Evolutionary conservation across 768 basidiomycete genomes (phyloP).

Genomic region (Galerina marginata): DNA sequence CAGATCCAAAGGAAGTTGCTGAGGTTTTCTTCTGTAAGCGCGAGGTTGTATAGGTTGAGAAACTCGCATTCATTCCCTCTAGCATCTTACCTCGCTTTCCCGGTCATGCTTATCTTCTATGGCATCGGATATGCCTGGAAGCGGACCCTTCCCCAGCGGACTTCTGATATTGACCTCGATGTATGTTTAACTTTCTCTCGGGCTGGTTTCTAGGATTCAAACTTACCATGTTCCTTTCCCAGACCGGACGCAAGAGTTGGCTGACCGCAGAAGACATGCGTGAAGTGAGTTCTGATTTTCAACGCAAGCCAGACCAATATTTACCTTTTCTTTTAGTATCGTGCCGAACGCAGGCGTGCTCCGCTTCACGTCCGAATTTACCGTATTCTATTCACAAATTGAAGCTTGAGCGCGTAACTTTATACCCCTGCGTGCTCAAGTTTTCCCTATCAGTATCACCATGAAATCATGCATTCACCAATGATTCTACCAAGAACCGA

Average conservation of each 20-base stretch:
- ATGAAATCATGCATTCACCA: not conserved
- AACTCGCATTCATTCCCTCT: not conserved
- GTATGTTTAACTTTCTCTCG: slow-evolving; percentile 20
- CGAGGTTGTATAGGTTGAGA: not conserved
- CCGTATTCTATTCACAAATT: slow-evolving; percentile 47
- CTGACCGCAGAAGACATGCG: slow-evolving; percentile 51
- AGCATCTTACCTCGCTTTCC: slow-evolving; percentile 46
- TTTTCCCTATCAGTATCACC: not conserved
- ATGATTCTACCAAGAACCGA: not conserved
- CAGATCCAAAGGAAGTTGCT: slow-evolving; percentile 32
- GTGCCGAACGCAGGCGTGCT: slow-evolving; percentile 43
- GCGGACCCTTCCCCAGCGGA: slow-evolving; percentile 40
- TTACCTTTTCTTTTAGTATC: slow-evolving; percentile 32
- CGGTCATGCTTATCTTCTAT: slow-evolving; percentile 47
- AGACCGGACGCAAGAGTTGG: slow-evolving; percentile 53
- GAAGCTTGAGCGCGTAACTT: not conserved
- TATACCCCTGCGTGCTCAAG: slow-evolving; percentile 5
- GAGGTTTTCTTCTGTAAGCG: slow-evolving; percentile 45
- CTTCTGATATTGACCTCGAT: slow-evolving; percentile 48
- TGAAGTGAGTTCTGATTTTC: slow-evolving; percentile 28
- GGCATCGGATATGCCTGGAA: slow-evolving; percentile 45
- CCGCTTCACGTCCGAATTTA: slow-evolving; percentile 42
- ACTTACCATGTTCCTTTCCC: not conserved
- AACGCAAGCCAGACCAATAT: not conserved
- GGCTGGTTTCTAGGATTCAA: not conserved